Base-by-base conservation (phyloP, 228 moss, liverwort and hornwort species). In the Sphagnum fallax region DNA sequence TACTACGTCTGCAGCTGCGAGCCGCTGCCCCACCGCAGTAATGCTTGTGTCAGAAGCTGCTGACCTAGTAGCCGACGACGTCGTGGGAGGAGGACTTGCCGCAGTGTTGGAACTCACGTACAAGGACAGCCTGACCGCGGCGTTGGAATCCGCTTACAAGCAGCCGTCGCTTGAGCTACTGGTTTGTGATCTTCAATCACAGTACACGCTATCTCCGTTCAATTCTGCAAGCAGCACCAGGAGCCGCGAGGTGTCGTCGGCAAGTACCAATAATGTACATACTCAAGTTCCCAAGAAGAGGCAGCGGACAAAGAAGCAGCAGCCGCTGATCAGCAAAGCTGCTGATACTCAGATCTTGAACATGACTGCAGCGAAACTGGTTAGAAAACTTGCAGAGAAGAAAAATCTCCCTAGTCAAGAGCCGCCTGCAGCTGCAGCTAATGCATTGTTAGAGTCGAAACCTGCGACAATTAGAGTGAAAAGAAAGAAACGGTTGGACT, bases 401-500 rank as follows among this genome's bases (percentile, higher is more conserved):
- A 77, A 49, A 74, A 72, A 48, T 47, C 67, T 32, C 32, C 32
- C 32, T 32, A 12, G 72, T 63, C 16, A 70, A 51, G 49, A 72
- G 64, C n/a, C 63, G 47, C 8, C 69, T 52, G 6, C 65, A 72
- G 52, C 76, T 73, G 62, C 53, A 53, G 0, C 48, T 52, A 18
- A 63, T 63, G 13, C 69, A 51, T 11, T 55, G 55, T 8, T 12
- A 8, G 70, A 70, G 58, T 59, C 32, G 48, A 73, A 74, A 16
- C 62, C 67, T 52, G 76, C 32, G 4, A 75, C 69, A 32, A 32
- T 32, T 2, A 81, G 83, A 48, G 74, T 66, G 8, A 75, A 82
- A 0, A 91, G 97, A 16, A 98, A 93, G 83, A 89, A 88, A 49
- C 85, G 97, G 0, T 79, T 98, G 75, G 90, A 91, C 80, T 76